Percentiles rank a stretch among this genome's conserved stretches.
Conservation (phyloP, 83 land plant genomes). For the Thuja plicata region DNA sequence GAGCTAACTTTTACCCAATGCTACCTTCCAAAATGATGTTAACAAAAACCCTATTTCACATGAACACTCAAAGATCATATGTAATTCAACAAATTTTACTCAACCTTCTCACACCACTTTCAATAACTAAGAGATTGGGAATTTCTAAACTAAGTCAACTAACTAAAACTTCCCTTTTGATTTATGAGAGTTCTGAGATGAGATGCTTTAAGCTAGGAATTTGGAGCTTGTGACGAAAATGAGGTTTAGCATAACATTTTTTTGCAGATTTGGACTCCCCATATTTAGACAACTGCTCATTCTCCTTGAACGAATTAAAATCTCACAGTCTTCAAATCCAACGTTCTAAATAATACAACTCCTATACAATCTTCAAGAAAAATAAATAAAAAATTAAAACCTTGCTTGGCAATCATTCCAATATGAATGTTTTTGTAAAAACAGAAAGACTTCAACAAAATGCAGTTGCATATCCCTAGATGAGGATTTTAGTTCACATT, state of each 20-base stretch:
- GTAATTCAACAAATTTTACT: not conserved
- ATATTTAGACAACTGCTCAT: constrained; percentile 84
- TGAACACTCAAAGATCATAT: not conserved
- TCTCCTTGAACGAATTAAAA: constrained; percentile 44
- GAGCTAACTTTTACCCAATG: no score
- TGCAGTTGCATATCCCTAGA: constrained; percentile 30
- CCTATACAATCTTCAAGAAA: no score
- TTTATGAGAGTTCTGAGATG: constrained; percentile 74
- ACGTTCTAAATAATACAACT: not conserved
- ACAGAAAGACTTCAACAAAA: constrained; percentile 38
- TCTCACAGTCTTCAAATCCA: not conserved
- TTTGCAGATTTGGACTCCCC: no score
- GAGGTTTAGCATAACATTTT: no score
- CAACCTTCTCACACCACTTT: no score
- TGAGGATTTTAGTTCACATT: no score
- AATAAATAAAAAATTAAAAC: no score
- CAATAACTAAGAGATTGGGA: not conserved
- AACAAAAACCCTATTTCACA: no score
- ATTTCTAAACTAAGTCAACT: not conserved
- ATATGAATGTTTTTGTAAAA: constrained; percentile 4
- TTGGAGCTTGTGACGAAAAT: no score
- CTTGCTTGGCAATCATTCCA: no score
- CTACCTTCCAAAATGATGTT: no score
- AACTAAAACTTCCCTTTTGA: constrained; percentile 48
- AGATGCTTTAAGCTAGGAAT: constrained; percentile 75